These are phyloP conservation scores for Rhododendron mucronatum DNA, from an alignment of 148 eudicot genomes.

Conservation along the genomic window DNA sequence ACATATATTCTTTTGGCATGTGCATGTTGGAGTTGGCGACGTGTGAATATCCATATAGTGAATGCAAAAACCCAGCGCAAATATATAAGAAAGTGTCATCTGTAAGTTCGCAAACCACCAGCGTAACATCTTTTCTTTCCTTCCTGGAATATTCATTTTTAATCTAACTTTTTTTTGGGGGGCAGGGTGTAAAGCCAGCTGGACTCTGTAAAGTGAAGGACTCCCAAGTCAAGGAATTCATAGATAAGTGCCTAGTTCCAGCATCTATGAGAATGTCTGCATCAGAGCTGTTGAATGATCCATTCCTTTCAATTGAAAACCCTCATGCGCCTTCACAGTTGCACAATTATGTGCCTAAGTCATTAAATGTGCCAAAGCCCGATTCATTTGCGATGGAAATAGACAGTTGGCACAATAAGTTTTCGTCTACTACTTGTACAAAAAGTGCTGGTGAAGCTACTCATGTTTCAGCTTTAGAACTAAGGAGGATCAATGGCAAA, in stretches of 20 bases:
- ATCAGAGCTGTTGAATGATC: constrained; percentile 45
- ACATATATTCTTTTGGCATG: constrained; percentile 89
- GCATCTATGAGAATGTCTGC: constrained; percentile 45
- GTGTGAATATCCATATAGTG: constrained; percentile 75
- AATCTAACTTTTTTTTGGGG: neutral
- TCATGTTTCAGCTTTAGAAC: constrained; percentile 27
- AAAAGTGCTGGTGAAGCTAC: constrained; percentile 33
- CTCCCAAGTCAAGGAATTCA: constrained; percentile 40
- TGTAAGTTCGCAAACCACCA: constrained; percentile 35
- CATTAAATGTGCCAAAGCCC: constrained; percentile 17
- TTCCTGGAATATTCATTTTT: neutral
- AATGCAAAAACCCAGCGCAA: constrained; percentile 69
- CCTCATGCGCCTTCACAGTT: constrained; percentile 18
- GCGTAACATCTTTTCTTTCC: neutral
- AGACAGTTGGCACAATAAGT: constrained; percentile 33
- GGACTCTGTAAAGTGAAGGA: constrained; percentile 39
- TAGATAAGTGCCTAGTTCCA: constrained; percentile 46
- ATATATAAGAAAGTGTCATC: constrained; percentile 72
- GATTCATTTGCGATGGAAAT: constrained; percentile 47
- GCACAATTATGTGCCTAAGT: constrained; percentile 13
- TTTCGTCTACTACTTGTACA: constrained; percentile 23
- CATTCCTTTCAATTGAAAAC: constrained; percentile 37
- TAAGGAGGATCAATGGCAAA: constrained; percentile 31
- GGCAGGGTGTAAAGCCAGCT: constrained; percentile 64
- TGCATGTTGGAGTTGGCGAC: constrained; percentile 82